Percentiles rank a stretch among this genome's conserved stretches.
phyloP scores from a whole-genome alignment of 1,284 basidiomycete genomes.

The Moniliophthora roreri region DNA sequence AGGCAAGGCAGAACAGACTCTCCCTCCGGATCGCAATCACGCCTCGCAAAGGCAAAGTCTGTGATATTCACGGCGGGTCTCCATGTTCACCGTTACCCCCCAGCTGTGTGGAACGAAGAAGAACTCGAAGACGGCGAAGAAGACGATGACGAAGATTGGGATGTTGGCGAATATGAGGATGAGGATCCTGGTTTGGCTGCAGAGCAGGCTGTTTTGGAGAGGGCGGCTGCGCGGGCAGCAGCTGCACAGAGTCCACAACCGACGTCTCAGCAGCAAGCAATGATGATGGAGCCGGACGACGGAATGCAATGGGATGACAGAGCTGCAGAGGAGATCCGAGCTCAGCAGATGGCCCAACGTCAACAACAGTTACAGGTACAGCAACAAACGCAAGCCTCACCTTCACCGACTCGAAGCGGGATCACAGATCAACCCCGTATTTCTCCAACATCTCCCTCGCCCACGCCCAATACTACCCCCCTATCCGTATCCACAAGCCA shows the following conservation, averaged over 20 bases:
- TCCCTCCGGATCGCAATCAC: constrained; percentile 33
- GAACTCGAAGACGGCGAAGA: constrained; percentile 53
- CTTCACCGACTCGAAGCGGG: background rate
- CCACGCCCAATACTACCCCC: background rate
- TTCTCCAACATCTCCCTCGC: background rate
- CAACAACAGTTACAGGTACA: constrained; percentile 15
- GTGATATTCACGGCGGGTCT: constrained; percentile 63
- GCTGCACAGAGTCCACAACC: background rate
- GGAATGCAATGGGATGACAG: constrained; percentile 76
- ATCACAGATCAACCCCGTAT: background rate
- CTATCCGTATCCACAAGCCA: background rate
- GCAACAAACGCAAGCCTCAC: constrained; percentile 13
- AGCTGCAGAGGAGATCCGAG: constrained; percentile 50
- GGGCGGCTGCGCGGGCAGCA: constrained; percentile 22
- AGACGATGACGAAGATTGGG: constrained; percentile 72
- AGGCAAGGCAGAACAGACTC: constrained; percentile 45
- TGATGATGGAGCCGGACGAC: constrained; percentile 62
- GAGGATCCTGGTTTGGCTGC: constrained; percentile 64
- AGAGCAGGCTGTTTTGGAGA: constrained; percentile 41
- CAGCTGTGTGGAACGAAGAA: constrained; percentile 79
- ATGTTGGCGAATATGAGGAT: constrained; percentile 70
- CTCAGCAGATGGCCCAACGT: constrained; percentile 23
- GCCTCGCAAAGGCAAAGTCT: constrained; percentile 27
- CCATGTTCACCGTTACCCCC: constrained; percentile 70
- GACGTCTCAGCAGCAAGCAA: background rate